phyloP scores from a whole-genome alignment of 2,329 filamentous ascomycete species.

The Colletotrichum sp. region DNA sequence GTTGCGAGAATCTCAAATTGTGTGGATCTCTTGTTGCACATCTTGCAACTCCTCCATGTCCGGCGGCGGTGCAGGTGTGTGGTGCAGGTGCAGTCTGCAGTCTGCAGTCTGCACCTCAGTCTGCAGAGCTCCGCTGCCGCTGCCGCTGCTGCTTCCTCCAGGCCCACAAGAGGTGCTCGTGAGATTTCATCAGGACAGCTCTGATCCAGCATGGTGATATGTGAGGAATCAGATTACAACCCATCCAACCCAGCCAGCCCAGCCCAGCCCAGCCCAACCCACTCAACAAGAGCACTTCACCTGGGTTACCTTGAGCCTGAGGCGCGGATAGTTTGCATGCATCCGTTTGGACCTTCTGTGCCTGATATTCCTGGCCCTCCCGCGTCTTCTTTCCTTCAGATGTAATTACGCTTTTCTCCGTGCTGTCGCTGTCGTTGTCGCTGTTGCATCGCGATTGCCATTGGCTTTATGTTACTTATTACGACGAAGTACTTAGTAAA shows the following conservation, averaged over 20 bases:
- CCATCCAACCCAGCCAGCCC: background rate
- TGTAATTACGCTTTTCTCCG: background rate
- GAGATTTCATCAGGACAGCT: background rate
- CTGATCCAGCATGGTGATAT: background rate
- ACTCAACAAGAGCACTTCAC: background rate
- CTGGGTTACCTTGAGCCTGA: background rate
- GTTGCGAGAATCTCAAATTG: background rate
- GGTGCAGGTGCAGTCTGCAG: background rate
- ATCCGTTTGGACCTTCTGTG: background rate
- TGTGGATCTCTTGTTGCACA: background rate
- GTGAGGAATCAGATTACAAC: background rate
- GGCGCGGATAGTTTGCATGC: background rate
- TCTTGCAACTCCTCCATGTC: background rate
- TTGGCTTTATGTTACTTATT: background rate
- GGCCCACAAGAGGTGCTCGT: background rate
- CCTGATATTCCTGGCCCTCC: background rate
- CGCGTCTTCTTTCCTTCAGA: background rate
- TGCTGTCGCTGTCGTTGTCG: background rate
- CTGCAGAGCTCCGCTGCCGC: background rate
- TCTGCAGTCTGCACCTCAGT: background rate
- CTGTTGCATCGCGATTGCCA: background rate
- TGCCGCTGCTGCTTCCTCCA: background rate
- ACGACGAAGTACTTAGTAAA: background rate
- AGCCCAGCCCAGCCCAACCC: background rate
- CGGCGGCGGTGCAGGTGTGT: background rate